Evolutionary conservation across 768 basidiomycete genomes (phyloP).

Genomic region (Phlebiopsis gigantea): DNA sequence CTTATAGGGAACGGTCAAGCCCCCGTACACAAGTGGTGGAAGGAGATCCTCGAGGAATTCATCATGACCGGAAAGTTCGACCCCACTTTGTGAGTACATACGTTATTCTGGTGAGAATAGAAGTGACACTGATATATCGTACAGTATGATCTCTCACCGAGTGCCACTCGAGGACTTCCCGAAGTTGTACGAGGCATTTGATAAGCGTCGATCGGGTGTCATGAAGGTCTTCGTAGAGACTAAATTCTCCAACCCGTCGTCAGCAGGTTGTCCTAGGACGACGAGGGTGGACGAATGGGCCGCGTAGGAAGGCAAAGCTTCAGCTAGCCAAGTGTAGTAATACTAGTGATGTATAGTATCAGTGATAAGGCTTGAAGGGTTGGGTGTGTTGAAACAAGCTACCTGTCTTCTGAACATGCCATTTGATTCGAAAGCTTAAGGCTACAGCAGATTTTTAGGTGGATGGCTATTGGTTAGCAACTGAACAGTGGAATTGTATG

Average conservation of each 20-base stretch:
- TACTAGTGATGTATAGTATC: not conserved
- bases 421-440: no score
- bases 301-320: not conserved
- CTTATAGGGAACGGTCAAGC: slow-evolving; percentile 74
- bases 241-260: slow-evolving; percentile 40
- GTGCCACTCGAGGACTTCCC: slow-evolving; percentile 63
- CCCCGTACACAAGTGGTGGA: slow-evolving; percentile 71
- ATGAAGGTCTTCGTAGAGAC: slow-evolving; percentile 77
- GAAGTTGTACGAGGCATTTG: slow-evolving; percentile 59
- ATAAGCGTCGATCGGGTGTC: slow-evolving; percentile 50
- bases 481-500: no score
- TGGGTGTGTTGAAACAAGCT: no score
- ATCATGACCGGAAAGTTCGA: slow-evolving; percentile 64
- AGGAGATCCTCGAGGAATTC: slow-evolving; percentile 60
- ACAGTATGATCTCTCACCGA: slow-evolving; percentile 49
- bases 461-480: no score
- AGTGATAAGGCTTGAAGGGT: no score
- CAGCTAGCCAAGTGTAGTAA: not conserved
- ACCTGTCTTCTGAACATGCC: no score
- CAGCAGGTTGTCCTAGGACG: slow-evolving; percentile 44
- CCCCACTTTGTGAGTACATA: slow-evolving; percentile 45
- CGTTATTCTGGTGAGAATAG: not conserved
- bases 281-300: slow-evolving; percentile 15
- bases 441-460: no score
- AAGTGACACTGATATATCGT: not conserved